Base-by-base conservation (phyloP, 169 alveolate genomes). In the Babesia divergens region DNA sequence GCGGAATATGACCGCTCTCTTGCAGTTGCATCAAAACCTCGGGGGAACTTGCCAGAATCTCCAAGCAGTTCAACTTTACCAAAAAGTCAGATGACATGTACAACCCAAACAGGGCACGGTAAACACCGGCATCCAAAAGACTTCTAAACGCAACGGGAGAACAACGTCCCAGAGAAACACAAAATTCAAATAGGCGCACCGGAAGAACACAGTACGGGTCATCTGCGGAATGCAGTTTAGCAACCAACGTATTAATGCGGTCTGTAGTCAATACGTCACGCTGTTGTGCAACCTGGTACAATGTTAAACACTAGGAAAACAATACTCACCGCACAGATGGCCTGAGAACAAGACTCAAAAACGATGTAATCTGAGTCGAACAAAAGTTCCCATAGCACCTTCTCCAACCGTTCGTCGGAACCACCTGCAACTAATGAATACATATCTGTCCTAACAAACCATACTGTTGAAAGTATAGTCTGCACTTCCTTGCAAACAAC, bases 41-140 rank as follows among this genome's bases (percentile, higher is more conserved):
- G n/a, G 69, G 26, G 35, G 16, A 20, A 20, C 65, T 37, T 6
- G 53, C 85, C 71, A 75, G 28, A 29, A 75, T 56, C 71, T 75
- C 85, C 65, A 75, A 40, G 35, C 70, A 65, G 77, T 65, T 75
- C 14, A 75, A 49, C 74, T 50, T 64, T 13, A 67, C 74, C 71
- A 75, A 28, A 16, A 29, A 37, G 72, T 75, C 85, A 22, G 40
- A 68, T 9, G 26, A 6, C 65, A 75, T 43, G 55, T 65, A 75
- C 13, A 56, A 24, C 29, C 24, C 26, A 24, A 75, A 65, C 37
- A 75, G 34, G 22, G 42, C 65, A n/a, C 47, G 13, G 58, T 53
- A 75, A 4, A 62, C 44, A 14, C 74, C 80, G 7, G 43, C 51
- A 24, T 35, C 70, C 22, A 59, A 24, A 34, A 75, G 64, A 1